Evolutionary conservation across 805 yeast species (phyloP), one percentile per base, ranked within the genome.

Genomic region (Saccharomyces jurei): DNA sequence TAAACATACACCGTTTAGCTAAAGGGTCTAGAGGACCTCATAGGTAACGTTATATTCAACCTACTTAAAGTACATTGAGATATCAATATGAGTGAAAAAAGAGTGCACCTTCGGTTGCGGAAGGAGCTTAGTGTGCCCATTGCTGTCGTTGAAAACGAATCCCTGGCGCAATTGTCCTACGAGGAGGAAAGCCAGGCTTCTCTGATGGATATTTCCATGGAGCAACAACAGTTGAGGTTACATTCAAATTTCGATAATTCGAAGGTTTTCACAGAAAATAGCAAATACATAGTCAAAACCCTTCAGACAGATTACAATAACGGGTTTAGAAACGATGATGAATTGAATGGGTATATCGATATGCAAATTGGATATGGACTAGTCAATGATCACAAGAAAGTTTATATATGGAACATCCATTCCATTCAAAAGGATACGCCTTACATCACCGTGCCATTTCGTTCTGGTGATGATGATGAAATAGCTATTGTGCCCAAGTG

Each of bases 361-460:
- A 69, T 75, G 46, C 60, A 59, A 17, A 74, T 84, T 10, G 74
- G 72, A 44, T 78, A 73, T 63, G 82, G 85, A 0, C 67, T 82
- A 29, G 73, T 78, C 2, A 69, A 80, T 4, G 75, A 81, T 14
- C 75, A 73, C n/a, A 69, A 75, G 26, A 73, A 80, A 36, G 76
- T 86, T 22, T 77, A 80, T 61, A 83, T 84, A 5, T 90, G 96
- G 91, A 75, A 79, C 52, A 86, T 84, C 64, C 73, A 75, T 52
- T 79, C 89, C 0, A 78, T 79, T 11, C 89, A 87, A 59, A 72
- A 75, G 30, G 69, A 76, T 1, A 89, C 94, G 2, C 56, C 58
- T 11, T 59, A 60, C 29, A 56, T 57, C 21, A 63, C 62, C 50
- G 61, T 68, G 32, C 66, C 71, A 11, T 54, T 67, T 29, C 67